Base-by-base conservation (phyloP, 805 yeast genomes). In the Cyberlindnera nakhonratchasimensis region DNA sequence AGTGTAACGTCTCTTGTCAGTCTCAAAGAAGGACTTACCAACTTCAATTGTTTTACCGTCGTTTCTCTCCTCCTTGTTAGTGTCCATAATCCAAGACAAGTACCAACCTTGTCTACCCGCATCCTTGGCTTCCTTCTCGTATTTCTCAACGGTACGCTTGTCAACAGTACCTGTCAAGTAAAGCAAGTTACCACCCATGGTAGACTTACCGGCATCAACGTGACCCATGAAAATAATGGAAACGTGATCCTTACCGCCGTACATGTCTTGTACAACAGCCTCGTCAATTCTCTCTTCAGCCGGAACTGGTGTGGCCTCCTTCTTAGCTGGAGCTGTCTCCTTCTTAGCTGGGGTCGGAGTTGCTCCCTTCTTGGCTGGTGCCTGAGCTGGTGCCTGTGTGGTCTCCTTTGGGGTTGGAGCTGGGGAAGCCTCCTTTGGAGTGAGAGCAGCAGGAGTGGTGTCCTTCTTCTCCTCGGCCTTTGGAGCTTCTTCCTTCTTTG, bases 71-170 rank as follows among this genome's bases (percentile, higher is more conserved):
- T 93, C 99, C 69, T 88, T 90, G 72, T 95, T 93, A 57, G 97
- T 91, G 67, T 93, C 99, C 96, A 93, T 90, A 57, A 93, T 95
- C 99, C 99, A 93, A 8, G 98, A 90, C 56, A 93, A 73, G 66
- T 93, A 93, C 99, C 99, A 93, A 67, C 97, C 97, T 72, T 93
- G 99, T 74, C 98, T 86, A 66, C 99, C 98, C 34, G 98, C 98
- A 58, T 93, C 99, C 67, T 89, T 89, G 47, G 99, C 99, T 70
- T 93, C 99, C 66, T 90, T 80, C 72, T 93, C 98, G 64, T 91
- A 91, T 67, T 93, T 93, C 57, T 93, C 99, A 53, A 93, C 93
- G 17, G 97, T 91, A 72, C 99, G 86, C 75, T 93, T 93, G 68
- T 93, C 99, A 47, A 93, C 99, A 36, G 97, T 87, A 48, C 98